Conservation (phyloP, 2,329 filamentous ascomycete species). For the Didymosphaeria variabile region DNA sequence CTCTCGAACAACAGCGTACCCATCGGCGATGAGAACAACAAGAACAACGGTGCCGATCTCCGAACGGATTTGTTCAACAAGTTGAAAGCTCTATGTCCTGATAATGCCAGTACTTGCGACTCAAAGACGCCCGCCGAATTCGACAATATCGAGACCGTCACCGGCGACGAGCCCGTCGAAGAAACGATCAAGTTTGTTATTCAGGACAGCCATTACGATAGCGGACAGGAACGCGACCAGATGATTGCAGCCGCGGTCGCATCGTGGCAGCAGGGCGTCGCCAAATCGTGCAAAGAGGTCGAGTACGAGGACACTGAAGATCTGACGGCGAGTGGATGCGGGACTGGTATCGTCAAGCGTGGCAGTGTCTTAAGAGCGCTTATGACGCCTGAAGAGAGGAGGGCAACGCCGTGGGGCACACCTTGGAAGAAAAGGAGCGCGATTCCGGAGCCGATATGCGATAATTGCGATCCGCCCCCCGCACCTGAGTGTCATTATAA, state of each 20-base stretch:
- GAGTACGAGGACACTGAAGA: slow-evolving; percentile 9
- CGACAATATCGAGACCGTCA: slow-evolving; percentile 1
- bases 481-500: neutral
- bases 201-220: slow-evolving; percentile 14
- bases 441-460: neutral
- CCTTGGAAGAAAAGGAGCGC: too few relatives aligned
- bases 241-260: slow-evolving; percentile 15
- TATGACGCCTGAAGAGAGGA: slow-evolving; percentile 1
- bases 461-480: neutral
- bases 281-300: slow-evolving; percentile 18
- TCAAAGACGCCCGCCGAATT: slow-evolving; percentile 12
- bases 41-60: slow-evolving; percentile 11
- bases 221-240: slow-evolving; percentile 11
- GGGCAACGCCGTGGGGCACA: neutral
- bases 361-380: neutral
- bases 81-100: slow-evolving; percentile 13
- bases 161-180: slow-evolving; percentile 3
- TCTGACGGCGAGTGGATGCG: neutral
- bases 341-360: neutral
- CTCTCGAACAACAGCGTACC: slow-evolving; percentile 18
- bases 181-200: slow-evolving; percentile 14
- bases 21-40: slow-evolving; percentile 15
- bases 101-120: slow-evolving; percentile 9
- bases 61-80: slow-evolving; percentile 5
- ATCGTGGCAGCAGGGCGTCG: slow-evolving; percentile 13